A percentile compares a stretch with the other conserved stretches of the same genome.
These are phyloP conservation scores for Cercospora canescens DNA, from an alignment of 2,329 filamentous ascomycete genomes.

Conservation along the genomic window DNA sequence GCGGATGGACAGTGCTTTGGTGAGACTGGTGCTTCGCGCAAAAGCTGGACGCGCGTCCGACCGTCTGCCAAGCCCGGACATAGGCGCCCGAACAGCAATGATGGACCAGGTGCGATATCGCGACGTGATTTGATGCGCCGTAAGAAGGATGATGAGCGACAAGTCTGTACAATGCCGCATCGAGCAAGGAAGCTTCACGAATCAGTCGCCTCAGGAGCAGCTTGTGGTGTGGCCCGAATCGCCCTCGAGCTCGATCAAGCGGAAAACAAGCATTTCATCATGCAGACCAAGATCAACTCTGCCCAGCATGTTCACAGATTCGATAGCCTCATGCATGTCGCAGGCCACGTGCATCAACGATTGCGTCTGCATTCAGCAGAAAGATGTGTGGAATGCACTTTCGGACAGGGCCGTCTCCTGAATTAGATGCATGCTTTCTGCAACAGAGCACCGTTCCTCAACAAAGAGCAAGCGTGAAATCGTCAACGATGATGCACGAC, in stretches of 20 bases:
- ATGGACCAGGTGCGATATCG: neutral
- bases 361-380: neutral
- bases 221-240: neutral
- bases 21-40: neutral
- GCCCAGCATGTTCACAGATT: neutral
- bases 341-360: neutral
- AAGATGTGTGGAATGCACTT: neutral
- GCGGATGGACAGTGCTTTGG: neutral
- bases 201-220: neutral
- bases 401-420: neutral
- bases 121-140: neutral
- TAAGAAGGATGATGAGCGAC: neutral
- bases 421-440: neutral
- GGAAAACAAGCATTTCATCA: neutral
- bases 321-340: slow-evolving; percentile 2
- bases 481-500: neutral
- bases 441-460: slow-evolving; percentile 8
- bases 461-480: neutral
- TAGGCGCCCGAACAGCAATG: neutral
- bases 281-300: neutral
- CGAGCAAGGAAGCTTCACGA: neutral
- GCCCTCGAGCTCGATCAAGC: neutral
- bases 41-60: neutral
- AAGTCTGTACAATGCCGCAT: neutral
- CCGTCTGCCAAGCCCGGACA: neutral